Conservation (phyloP, 73 alveolate species). For the Tetrahymena thermophila region DNA sequence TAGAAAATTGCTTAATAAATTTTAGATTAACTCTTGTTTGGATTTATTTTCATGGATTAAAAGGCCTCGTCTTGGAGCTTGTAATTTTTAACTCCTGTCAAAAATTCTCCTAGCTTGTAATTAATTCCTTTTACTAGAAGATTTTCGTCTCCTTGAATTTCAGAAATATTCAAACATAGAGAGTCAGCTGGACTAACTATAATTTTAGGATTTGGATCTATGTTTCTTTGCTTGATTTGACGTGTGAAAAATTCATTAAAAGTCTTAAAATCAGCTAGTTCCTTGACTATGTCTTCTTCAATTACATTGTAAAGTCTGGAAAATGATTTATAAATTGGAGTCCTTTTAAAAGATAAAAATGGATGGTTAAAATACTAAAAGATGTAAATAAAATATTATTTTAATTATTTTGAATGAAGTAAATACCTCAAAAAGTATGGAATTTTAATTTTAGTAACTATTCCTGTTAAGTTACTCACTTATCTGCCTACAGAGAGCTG, state of each 20-base stretch:
- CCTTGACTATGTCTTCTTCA: conserved; percentile 22
- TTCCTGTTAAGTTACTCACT: conserved; percentile 2
- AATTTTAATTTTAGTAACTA: not conserved
- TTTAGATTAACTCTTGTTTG: conserved; percentile 7
- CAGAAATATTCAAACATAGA: conserved; percentile 9
- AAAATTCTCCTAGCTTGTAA: conserved; percentile 33
- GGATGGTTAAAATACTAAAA: not conserved
- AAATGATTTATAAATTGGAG: conserved; percentile 7
- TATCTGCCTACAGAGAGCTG: not conserved
- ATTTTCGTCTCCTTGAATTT: conserved; percentile 14
- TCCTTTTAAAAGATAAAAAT: not conserved
- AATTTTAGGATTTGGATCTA: conserved; percentile 7
- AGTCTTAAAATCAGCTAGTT: conserved; percentile 41
- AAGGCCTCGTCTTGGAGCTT: not conserved
- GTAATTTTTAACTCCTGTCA: conserved; percentile 25
- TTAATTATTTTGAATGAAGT: not conserved
- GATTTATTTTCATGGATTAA: not conserved
- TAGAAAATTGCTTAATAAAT: conserved; percentile 30
- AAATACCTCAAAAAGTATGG: not conserved
- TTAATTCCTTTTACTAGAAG: conserved; percentile 36
- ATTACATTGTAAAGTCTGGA: conserved; percentile 26
- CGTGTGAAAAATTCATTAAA: conserved; percentile 73
- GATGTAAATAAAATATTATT: not conserved
- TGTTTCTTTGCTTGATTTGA: conserved; percentile 39
- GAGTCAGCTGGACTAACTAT: conserved; percentile 45